Evolutionary conservation across 1,284 basidiomycete genomes (phyloP).

Genomic region (Ceratobasidium sp.): DNA sequence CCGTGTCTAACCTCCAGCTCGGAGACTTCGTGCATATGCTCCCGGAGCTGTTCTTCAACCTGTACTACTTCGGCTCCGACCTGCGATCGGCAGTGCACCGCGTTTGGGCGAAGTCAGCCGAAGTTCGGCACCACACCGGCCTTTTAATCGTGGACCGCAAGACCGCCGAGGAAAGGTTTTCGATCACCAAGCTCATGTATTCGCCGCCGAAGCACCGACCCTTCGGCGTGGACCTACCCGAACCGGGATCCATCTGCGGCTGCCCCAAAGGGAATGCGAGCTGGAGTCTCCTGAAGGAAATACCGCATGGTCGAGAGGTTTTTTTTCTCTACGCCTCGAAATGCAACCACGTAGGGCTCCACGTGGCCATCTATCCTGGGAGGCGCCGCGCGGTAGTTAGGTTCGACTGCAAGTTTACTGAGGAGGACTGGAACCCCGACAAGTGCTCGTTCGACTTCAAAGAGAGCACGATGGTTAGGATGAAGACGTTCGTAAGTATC

Average conservation of each 20-base stretch:
- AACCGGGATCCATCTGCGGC: constrained; percentile 5
- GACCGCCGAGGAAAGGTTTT: neutral
- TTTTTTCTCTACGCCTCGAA: neutral
- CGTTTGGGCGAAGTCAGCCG: constrained; percentile 18
- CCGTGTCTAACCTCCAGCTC: neutral
- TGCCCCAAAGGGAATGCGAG: neutral
- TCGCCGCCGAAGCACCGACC: neutral
- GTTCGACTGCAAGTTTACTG: neutral
- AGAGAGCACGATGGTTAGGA: constrained; percentile 9
- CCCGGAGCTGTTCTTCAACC: constrained; percentile 18
- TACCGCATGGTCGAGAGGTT: neutral
- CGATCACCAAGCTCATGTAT: neutral
- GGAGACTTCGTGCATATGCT: constrained; percentile 12
- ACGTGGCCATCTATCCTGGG: neutral
- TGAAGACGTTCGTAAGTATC: constrained; percentile 17
- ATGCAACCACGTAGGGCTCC: neutral
- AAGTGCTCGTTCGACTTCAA: neutral
- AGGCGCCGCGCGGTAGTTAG: neutral
- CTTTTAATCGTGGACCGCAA: constrained; percentile 12
- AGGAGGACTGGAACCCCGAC: constrained; percentile 14
- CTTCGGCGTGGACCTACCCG: too few relatives aligned
- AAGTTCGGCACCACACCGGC: constrained; percentile 5
- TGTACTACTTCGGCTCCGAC: constrained; percentile 26
- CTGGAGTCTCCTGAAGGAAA: neutral
- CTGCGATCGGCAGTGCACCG: neutral